Percentiles rank a stretch among this genome's conserved stretches.
phyloP scores from a whole-genome alignment of 148 eudicot species.

The Fagopyrum tataricum region DNA sequence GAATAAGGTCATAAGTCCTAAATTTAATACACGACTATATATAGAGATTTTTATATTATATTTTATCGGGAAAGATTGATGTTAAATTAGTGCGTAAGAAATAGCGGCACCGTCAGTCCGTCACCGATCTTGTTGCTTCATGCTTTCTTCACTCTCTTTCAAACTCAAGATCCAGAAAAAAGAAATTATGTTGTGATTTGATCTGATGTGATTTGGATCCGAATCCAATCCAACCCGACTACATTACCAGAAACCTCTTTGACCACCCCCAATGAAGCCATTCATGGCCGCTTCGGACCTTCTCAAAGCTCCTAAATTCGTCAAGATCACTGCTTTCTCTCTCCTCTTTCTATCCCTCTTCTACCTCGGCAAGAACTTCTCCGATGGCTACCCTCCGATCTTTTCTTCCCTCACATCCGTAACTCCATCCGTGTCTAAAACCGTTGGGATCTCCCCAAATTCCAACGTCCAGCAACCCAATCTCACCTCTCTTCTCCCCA shows the following conservation, averaged over 20 bases:
- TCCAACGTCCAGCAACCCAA: conserved; percentile 14
- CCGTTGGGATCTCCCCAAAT: conserved; percentile 12
- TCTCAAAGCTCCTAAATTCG: neutral
- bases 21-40: too few species aligned
- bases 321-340: conserved; percentile 32
- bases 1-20: too few species aligned
- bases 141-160: neutral
- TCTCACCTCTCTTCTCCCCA: conserved; percentile 2
- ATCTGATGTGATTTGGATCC: neutral
- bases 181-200: neutral
- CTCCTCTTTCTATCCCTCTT: conserved; percentile 42
- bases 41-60: too few species aligned
- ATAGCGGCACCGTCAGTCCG: neutral
- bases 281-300: neutral
- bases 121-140: neutral
- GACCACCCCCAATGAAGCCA: neutral
- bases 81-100: neutral
- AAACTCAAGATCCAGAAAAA: neutral
- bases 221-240: neutral
- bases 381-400: conserved; percentile 16
- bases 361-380: conserved; percentile 31
- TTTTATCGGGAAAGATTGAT: too few species aligned
- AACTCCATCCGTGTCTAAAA: neutral
- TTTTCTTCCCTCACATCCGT: neutral
- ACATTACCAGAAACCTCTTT: neutral